phyloP scores from a whole-genome alignment of 2,329 filamentous ascomycete genomes.

The Chaetothyriales sp. region DNA sequence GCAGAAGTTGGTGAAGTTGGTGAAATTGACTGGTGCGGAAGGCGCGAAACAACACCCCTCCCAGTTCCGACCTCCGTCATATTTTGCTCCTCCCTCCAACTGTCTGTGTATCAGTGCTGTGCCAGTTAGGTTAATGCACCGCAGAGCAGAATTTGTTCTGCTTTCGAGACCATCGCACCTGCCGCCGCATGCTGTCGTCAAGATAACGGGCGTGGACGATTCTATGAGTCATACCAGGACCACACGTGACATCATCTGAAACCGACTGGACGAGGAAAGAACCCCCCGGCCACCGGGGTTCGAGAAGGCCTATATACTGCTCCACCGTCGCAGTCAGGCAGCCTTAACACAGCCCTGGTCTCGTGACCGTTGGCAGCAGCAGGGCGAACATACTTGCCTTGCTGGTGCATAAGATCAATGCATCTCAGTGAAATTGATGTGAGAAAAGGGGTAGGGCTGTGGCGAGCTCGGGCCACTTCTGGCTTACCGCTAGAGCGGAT shows the following conservation, averaged over 20 bases:
- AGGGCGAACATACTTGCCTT: not conserved
- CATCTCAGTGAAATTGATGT: not conserved
- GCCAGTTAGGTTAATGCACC: not conserved
- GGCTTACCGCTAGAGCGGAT: not conserved
- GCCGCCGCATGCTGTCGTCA: not conserved
- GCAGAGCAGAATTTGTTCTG: not conserved
- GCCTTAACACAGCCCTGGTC: not conserved
- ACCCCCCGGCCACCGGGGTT: not conserved
- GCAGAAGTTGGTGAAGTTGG: not conserved
- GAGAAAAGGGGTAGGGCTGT: not conserved
- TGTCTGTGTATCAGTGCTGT: not conserved
- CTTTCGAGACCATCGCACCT: too few species aligned
- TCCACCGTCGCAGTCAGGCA: not conserved
- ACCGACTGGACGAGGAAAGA: not conserved
- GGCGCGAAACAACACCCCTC: not conserved
- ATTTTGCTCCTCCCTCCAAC: not conserved
- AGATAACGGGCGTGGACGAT: not conserved
- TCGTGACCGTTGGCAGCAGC: not conserved
- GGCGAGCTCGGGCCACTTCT: not conserved
- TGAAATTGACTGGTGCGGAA: not conserved
- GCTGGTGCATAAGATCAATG: not conserved
- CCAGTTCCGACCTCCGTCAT: not conserved
- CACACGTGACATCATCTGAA: not conserved
- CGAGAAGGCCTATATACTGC: not conserved
- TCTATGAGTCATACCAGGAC: not conserved